Evolutionary conservation across 805 yeast species (phyloP).

Genomic region (Yarrowia phangngaensis): DNA sequence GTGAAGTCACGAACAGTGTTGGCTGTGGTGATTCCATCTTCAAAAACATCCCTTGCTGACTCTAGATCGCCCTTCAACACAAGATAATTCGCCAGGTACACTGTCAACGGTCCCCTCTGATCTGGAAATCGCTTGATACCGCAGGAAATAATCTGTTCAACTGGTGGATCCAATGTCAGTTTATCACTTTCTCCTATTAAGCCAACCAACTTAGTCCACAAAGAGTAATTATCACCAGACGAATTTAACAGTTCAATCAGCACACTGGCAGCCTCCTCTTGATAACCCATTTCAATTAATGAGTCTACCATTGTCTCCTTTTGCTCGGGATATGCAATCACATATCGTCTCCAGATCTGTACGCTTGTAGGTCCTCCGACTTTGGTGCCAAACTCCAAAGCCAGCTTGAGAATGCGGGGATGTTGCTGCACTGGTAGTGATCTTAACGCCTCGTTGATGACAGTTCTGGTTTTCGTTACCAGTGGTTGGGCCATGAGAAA

Average conservation of each 20-base stretch:
- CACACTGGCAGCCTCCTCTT: constrained; percentile 35
- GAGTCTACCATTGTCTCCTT: constrained; percentile 35
- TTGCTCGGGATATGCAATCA: constrained; percentile 33
- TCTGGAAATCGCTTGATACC: constrained; percentile 53
- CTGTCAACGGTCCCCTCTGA: constrained; percentile 50
- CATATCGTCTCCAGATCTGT: constrained; percentile 40
- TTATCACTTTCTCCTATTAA: constrained; percentile 33
- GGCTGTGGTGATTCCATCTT: constrained; percentile 48
- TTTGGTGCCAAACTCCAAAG: constrained; percentile 47
- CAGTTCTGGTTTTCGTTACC: constrained; percentile 43
- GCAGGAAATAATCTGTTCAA: constrained; percentile 41
- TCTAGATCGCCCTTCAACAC: constrained; percentile 42
- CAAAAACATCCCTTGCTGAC: constrained; percentile 46
- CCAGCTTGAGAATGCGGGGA: constrained; percentile 53
- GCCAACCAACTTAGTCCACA: constrained; percentile 49
- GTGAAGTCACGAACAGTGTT: constrained; percentile 59
- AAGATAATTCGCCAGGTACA: constrained; percentile 49
- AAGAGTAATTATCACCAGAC: constrained; percentile 45
- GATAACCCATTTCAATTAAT: constrained; percentile 32
- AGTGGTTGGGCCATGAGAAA: constrained; percentile 43
- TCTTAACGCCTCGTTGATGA: constrained; percentile 51
- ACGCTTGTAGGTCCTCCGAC: constrained; percentile 46
- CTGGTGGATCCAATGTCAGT: constrained; percentile 30
- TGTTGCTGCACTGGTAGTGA: constrained; percentile 53
- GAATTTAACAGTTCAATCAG: constrained; percentile 41